Base-by-base conservation (phyloP, 2,329 filamentous ascomycete species). In the Ophiostoma populinum region DNA sequence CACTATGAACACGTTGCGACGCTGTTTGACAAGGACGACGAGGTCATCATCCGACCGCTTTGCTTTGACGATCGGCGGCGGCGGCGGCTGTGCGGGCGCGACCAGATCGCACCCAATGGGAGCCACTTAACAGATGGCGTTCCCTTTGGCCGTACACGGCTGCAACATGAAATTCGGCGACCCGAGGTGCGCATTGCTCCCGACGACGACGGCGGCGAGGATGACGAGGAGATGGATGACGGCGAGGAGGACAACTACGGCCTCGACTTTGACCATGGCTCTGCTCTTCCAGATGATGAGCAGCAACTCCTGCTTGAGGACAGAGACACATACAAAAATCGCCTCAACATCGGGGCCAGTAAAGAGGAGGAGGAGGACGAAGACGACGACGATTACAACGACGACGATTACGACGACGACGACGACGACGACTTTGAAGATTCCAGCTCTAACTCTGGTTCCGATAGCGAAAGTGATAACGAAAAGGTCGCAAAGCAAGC, bases 81-180 rank as follows among this genome's bases (percentile, higher is more conserved):
- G 32, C 67, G 85, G 44, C 70, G 71, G 36, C 57, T 92, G 9
- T 75, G 72, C 38, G 86, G 87, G 18, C 72, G 87, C 32, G 63
- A 79, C 43, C 86, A 94, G 53, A 92, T 94, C 35, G 74, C 79
- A 0, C 48, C 59, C 2, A 79, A 82, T 51, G 86, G 87, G 4
- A 76, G 66, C 44, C 85, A 86, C 50, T 63, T 94, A 6, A 66
- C 90, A 9, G 87, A 95, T 51, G 86, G 87, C 4, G 62, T 93
- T 15, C 70, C 83, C 0, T 93, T 87, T 51, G 86, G 87, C 3
- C 69, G 77, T 40, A 75, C 78, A 1, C 73, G 30, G 9, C 21
- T 32, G 5, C 12, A 32, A 6, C 10, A 10, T 10, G 30, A 15
- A 3, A 32, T 32, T 7, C 30, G 30, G 9, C 30, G 30, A 7